These are phyloP conservation scores for Mrakia gelida DNA, from an alignment of 768 basidiomycete genomes.

Conservation along the genomic window DNA sequence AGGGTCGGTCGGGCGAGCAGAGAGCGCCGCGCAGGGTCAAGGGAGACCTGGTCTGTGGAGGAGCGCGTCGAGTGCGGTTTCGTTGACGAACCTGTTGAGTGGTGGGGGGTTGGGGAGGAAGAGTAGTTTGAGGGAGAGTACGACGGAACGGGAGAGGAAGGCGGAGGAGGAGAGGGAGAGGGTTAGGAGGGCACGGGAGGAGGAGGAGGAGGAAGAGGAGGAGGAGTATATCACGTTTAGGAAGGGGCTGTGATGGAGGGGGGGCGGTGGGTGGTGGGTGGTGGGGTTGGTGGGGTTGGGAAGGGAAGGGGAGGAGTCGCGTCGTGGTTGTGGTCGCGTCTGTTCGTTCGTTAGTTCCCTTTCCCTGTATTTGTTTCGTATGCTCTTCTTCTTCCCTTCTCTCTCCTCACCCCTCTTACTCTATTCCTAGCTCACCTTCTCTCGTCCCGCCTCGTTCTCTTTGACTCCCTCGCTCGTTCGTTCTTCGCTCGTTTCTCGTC, in stretches of 20 bases:
- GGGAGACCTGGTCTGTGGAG: background rate
- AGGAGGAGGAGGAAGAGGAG: background rate
- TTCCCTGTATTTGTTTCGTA: background rate
- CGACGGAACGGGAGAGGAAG: background rate
- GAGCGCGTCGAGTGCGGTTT: constrained; percentile 12
- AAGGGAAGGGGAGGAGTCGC: background rate
- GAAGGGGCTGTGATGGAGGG: too few relatives aligned
- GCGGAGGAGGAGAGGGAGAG: background rate
- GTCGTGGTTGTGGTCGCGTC: background rate
- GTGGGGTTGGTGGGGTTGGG: background rate
- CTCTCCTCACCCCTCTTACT: background rate
- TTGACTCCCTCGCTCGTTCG: background rate
- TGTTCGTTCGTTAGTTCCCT: background rate
- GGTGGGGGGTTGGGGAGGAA: background rate
- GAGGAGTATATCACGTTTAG: too few relatives aligned
- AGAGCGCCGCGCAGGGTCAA: background rate
- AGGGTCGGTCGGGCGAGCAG: background rate
- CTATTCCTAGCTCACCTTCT: background rate
- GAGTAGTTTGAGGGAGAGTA: constrained; percentile 7
- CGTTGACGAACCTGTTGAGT: background rate
- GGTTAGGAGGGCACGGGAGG: background rate
- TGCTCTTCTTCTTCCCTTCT: background rate
- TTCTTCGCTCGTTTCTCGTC: too few relatives aligned
- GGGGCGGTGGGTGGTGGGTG: too few relatives aligned
- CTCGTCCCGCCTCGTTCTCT: constrained; percentile 10